Percentiles rank a stretch among this genome's conserved stretches.
phyloP scores from a whole-genome alignment of 2,329 filamentous ascomycete species.

The Tolypocladium endophyticum region DNA sequence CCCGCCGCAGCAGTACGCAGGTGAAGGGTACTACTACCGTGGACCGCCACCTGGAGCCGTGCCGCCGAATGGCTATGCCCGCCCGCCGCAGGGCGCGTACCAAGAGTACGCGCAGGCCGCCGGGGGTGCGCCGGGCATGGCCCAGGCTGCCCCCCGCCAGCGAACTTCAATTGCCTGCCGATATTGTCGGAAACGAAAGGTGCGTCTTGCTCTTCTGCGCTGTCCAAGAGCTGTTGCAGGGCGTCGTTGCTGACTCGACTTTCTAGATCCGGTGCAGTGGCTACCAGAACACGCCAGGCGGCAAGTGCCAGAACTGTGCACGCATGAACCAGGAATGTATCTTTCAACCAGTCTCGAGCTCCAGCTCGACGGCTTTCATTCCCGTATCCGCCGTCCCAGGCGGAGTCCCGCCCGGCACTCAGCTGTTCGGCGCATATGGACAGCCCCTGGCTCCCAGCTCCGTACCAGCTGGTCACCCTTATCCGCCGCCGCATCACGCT shows the following conservation, averaged over 20 bases:
- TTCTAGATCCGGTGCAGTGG: conserved; percentile 49
- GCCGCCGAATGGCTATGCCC: conserved; percentile 16
- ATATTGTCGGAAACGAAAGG: conserved; percentile 53
- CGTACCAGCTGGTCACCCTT: conserved; percentile 14
- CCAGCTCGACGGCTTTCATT: conserved; percentile 46
- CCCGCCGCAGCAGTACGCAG: conserved; percentile 14
- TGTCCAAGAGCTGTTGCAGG: conserved; percentile 2
- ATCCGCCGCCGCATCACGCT: conserved; percentile 5
- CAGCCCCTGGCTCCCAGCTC: conserved; percentile 36
- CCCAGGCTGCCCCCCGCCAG: conserved; percentile 45
- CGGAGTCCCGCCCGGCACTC: conserved; percentile 45
- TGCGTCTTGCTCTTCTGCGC: conserved; percentile 13
- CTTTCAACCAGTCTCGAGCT: conserved; percentile 48
- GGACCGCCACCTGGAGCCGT: conserved; percentile 15
- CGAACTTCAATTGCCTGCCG: conserved; percentile 50
- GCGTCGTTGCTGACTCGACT: conserved; percentile 1
- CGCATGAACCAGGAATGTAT: conserved; percentile 53
- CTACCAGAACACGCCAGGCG: conserved; percentile 46
- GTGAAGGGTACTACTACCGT: conserved; percentile 24
- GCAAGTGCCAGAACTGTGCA: conserved; percentile 50
- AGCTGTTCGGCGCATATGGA: conserved; percentile 46
- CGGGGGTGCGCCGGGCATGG: conserved; percentile 25
- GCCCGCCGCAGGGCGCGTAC: conserved; percentile 18
- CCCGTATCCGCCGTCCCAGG: conserved; percentile 48
- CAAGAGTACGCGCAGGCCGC: conserved; percentile 21